phyloP scores from a whole-genome alignment of 2,329 filamentous ascomycete genomes.

The Claviceps africana region DNA sequence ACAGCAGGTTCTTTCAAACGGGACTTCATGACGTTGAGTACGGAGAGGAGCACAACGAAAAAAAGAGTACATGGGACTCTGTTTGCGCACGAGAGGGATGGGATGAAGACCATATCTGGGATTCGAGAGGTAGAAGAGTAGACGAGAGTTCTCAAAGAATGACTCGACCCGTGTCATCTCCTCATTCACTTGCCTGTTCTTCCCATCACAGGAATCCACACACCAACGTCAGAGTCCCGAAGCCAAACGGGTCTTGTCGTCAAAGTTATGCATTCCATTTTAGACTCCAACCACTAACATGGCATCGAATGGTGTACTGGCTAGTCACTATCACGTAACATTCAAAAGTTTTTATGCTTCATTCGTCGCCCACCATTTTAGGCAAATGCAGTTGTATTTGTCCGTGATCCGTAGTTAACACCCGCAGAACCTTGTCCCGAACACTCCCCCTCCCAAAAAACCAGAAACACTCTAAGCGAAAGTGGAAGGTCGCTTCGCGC shows the following conservation, averaged over 20 bases:
- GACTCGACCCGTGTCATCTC: neutral
- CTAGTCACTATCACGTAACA: neutral
- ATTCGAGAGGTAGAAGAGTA: too few species aligned
- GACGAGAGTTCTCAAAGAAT: neutral
- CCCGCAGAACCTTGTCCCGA: conserved; percentile 41
- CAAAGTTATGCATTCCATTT: conserved; percentile 5
- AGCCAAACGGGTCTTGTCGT: neutral
- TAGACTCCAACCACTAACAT: conserved; percentile 4
- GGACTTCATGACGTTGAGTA: too few species aligned
- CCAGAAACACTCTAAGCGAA: conserved; percentile 71
- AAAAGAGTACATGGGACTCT: too few species aligned
- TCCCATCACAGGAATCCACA: conserved; percentile 10
- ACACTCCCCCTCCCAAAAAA: conserved; percentile 22
- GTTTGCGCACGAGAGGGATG: too few species aligned
- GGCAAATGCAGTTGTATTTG: conserved; percentile 46
- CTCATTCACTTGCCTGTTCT: neutral
- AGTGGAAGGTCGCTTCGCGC: conserved; percentile 83
- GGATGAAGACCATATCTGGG: too few species aligned
- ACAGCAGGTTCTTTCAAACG: too few species aligned
- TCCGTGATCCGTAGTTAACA: conserved; percentile 49
- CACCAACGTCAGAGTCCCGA: neutral
- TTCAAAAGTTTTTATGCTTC: conserved; percentile 22
- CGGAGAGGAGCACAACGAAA: too few species aligned
- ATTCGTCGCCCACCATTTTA: conserved; percentile 32
- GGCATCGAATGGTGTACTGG: conserved; percentile 1